These are phyloP conservation scores for Claviceps spartinae DNA, from an alignment of 2,329 filamentous ascomycete genomes.

Conservation along the genomic window DNA sequence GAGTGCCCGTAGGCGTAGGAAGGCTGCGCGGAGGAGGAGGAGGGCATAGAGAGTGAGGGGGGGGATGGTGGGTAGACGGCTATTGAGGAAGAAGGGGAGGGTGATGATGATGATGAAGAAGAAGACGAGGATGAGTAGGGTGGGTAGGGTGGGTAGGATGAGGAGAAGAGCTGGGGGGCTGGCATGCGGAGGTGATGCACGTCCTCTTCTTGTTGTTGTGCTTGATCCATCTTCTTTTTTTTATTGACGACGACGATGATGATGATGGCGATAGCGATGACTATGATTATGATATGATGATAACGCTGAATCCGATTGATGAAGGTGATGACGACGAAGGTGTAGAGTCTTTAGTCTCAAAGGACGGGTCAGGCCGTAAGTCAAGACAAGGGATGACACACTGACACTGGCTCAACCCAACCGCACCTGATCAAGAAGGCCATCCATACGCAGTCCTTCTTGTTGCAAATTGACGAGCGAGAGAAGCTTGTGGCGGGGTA, in stretches of 20 bases:
- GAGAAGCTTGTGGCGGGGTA: background rate
- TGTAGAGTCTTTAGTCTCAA: no score
- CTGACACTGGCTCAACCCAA: background rate
- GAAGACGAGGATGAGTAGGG: background rate
- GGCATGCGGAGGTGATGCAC: background rate
- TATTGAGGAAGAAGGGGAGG: background rate
- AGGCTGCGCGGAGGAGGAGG: slow-evolving; percentile 1
- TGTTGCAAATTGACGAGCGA: background rate
- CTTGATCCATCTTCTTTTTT: background rate
- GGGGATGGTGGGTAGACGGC: background rate
- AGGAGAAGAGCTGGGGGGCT: background rate
- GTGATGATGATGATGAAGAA: background rate
- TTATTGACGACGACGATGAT: background rate
- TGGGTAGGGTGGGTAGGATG: background rate
- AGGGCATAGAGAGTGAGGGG: background rate
- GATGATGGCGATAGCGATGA: no score
- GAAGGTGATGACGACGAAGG: no score
- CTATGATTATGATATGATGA: no score
- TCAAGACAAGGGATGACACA: no score
- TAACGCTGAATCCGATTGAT: no score
- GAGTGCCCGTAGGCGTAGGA: slow-evolving; percentile 2
- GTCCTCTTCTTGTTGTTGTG: background rate
- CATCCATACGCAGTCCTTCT: background rate
- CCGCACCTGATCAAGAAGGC: background rate
- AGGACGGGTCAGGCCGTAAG: no score